Evolutionary conservation across 352 stramenopile genomes (phyloP).

Genomic region (Globisporangium takayamanum): DNA sequence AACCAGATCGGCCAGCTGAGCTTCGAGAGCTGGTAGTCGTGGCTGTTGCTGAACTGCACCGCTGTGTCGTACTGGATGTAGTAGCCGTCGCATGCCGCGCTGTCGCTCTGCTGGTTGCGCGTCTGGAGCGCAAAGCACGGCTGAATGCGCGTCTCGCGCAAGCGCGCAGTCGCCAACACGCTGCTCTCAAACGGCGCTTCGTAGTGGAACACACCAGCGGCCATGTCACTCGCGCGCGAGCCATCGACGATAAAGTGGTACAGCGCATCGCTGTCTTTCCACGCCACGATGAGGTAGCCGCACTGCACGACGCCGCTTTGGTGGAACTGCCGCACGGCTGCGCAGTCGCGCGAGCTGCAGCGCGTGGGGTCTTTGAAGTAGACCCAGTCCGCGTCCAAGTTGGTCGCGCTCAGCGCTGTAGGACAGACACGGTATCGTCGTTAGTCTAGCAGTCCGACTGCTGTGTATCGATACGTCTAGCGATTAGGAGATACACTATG

Average conservation of each 20-base stretch:
- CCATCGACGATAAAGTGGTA: constrained; percentile 79
- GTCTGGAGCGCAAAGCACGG: constrained; percentile 70
- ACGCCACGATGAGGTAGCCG: constrained; percentile 55
- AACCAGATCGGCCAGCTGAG: constrained; percentile 43
- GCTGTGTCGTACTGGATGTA: constrained; percentile 63
- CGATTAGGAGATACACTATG: background rate
- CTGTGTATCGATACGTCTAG: background rate
- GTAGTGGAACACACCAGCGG: constrained; percentile 61
- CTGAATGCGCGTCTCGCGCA: constrained; percentile 33
- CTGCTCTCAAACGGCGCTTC: constrained; percentile 23
- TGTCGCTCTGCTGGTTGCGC: constrained; percentile 49
- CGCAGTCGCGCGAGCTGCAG: constrained; percentile 60
- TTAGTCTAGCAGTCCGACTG: background rate
- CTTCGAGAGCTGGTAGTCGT: constrained; percentile 54
- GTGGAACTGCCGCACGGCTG: constrained; percentile 51
- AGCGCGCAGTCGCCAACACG: constrained; percentile 19
- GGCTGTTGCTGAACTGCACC: constrained; percentile 43
- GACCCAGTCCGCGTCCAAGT: constrained; percentile 60
- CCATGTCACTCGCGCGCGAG: constrained; percentile 53
- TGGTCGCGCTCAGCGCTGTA: constrained; percentile 33
- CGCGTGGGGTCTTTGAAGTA: constrained; percentile 50
- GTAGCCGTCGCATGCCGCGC: constrained; percentile 46
- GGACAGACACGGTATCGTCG: background rate
- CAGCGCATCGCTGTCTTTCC: constrained; percentile 42
- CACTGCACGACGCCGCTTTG: constrained; percentile 58